Evolutionary conservation across 805 yeast genomes (phyloP).

Genomic region (Kodamaea leandrae): DNA sequence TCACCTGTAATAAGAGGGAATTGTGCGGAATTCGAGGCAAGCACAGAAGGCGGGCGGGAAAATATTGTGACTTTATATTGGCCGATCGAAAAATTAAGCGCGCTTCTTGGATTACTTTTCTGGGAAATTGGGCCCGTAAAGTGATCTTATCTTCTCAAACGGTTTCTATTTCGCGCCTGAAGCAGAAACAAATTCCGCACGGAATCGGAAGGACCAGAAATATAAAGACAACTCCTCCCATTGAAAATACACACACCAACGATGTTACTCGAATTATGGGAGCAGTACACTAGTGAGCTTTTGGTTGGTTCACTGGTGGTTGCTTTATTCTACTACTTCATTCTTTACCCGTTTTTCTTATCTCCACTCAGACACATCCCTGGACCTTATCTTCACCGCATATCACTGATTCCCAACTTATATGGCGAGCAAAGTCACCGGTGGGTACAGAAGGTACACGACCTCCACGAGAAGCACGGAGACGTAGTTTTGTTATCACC

Average conservation of each 20-base stretch:
- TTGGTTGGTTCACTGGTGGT: not conserved
- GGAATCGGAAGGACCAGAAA: not conserved
- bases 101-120: not conserved
- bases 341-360: constrained; percentile 46
- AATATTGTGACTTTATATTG: no score
- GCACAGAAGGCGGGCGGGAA: no score
- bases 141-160: no score
- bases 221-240: not conserved
- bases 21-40: no score
- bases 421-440: constrained; percentile 45
- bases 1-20: no score
- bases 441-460: constrained; percentile 41
- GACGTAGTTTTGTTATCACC: constrained; percentile 63
- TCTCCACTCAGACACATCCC: constrained; percentile 54
- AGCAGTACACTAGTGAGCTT: not conserved
- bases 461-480: constrained; percentile 56
- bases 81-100: no score
- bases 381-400: constrained; percentile 54
- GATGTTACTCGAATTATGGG: constrained; percentile 3
- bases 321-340: constrained; percentile 23
- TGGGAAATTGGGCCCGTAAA: not conserved
- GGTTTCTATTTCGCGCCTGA: not conserved
- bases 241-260: not conserved
- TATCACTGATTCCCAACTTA: constrained; percentile 36
- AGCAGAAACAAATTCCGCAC: not conserved